These are phyloP conservation scores for Cytospora paraplurivora DNA, from an alignment of 2,329 filamentous ascomycete genomes.

Conservation along the genomic window DNA sequence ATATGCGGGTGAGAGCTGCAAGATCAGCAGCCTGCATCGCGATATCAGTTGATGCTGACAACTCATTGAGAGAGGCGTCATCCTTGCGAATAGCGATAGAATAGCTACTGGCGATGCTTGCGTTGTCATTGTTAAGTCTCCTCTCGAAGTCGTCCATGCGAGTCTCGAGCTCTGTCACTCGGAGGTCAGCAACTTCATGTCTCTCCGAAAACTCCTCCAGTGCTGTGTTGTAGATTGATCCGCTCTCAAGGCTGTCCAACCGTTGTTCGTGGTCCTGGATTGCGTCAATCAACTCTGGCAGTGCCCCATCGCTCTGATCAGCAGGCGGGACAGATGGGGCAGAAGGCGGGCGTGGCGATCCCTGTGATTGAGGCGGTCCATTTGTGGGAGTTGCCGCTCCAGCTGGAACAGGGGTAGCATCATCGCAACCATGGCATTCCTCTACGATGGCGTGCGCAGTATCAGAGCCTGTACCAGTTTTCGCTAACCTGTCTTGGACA, in stretches of 20 bases:
- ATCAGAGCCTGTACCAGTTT: constrained; percentile 30
- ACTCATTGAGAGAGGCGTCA: constrained; percentile 48
- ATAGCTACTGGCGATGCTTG: constrained; percentile 43
- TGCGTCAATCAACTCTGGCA: constrained; percentile 53
- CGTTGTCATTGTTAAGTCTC: constrained; percentile 49
- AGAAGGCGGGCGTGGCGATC: neutral
- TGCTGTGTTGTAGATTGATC: constrained; percentile 66
- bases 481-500: constrained; percentile 38
- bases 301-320: constrained; percentile 35
- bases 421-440: constrained; percentile 7
- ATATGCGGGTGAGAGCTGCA: constrained; percentile 52
- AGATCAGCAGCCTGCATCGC: constrained; percentile 44
- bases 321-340: constrained; percentile 23
- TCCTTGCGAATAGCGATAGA: constrained; percentile 42
- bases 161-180: constrained; percentile 69
- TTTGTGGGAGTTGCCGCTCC: constrained; percentile 17
- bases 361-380: neutral
- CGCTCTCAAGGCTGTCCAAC: constrained; percentile 68
- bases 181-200: constrained; percentile 66
- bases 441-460: constrained; percentile 30
- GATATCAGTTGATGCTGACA: constrained; percentile 49
- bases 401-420: constrained; percentile 6
- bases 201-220: constrained; percentile 71
- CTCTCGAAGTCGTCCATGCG: constrained; percentile 63
- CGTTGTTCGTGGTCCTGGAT: constrained; percentile 65